Evolutionary conservation across 2,329 filamentous ascomycete species (phyloP).

Genomic region (Alternaria atra): DNA sequence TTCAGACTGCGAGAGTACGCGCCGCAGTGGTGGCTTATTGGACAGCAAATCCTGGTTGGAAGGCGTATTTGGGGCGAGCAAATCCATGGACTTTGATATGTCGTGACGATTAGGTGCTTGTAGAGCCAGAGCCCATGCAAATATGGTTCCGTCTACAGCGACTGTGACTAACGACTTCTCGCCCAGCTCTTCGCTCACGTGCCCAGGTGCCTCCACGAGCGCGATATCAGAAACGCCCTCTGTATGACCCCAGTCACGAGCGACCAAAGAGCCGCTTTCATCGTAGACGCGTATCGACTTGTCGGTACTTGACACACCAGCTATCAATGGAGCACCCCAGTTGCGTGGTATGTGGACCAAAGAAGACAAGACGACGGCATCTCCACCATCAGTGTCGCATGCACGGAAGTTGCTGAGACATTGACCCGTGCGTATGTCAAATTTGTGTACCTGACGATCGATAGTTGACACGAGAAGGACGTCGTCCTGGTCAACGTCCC

Average conservation of each 20-base stretch:
- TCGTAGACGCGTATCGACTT: slow-evolving; percentile 95
- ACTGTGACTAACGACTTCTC: slow-evolving; percentile 60
- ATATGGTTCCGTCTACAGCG: slow-evolving; percentile 61
- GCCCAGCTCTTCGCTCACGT: slow-evolving; percentile 55
- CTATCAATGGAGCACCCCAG: slow-evolving; percentile 71
- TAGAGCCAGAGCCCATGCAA: slow-evolving; percentile 55
- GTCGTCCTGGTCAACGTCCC: slow-evolving; percentile 69
- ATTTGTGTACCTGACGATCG: slow-evolving; percentile 68
- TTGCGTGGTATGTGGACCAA: slow-evolving; percentile 69
- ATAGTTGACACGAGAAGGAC: slow-evolving; percentile 67
- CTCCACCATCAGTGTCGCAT: slow-evolving; percentile 78
- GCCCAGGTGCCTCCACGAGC: slow-evolving; percentile 60
- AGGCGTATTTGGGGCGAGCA: slow-evolving; percentile 43
- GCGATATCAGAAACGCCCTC: slow-evolving; percentile 89
- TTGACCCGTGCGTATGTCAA: slow-evolving; percentile 72
- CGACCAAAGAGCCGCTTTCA: slow-evolving; percentile 77
- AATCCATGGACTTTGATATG: slow-evolving; percentile 49
- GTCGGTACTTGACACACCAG: slow-evolving; percentile 92
- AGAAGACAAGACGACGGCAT: slow-evolving; percentile 84
- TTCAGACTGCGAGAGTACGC: slow-evolving; percentile 87
- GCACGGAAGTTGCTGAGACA: slow-evolving; percentile 80
- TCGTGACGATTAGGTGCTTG: slow-evolving; percentile 41
- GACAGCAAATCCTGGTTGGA: slow-evolving; percentile 46
- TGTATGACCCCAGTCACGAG: slow-evolving; percentile 93
- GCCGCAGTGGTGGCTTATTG: slow-evolving; percentile 76